Base-by-base conservation (phyloP, 306 rosid species). In the Rosa lucieae region DNA sequence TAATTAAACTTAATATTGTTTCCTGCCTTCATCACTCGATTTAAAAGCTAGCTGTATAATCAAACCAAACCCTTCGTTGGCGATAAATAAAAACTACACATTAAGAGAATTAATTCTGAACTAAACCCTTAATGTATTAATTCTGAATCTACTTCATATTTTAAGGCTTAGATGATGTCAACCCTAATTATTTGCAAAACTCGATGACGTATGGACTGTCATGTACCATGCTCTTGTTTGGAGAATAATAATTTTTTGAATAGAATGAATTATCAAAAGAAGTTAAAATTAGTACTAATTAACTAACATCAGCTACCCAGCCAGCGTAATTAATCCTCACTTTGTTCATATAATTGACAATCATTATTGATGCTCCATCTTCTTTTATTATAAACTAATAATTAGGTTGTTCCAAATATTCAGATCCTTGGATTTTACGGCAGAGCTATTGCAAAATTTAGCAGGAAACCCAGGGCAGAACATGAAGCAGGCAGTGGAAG, bases 401-500 rank as follows among this genome's bases (percentile, higher is more conserved):
- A 37, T 17, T 43, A 13, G 49, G 26, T 23, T 62, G 65, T 46
- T 69, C 62, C 23, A 59, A 26, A 40, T 11, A 35, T 10, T 69
- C 82, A 95, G 99, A 84, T 87, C 98, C 72, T 66, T 96, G 81
- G 96, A 93, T 82, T 91, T 96, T 72, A 52, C 96, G 44, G 81
- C 68, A 81, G 86, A 88, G 13, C 82, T 95, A 79, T 75, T 95
- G 77, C 83, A 85, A 74, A 56, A 77, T 59, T 71, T 90, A 72
- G 72, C 83, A 71, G 89, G 62, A 53, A 94, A 90, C 66, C 83
- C 90, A 6, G 87, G 76, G 71, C 78, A 68, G 89, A 89, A 67
- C 70, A 87, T 93, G 94, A 89, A 90, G 78, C 79, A 87, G 87
- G 90, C 89, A 10, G 97, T 95, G 67, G 93, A 89, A 82, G 99